Evolutionary conservation across 1,284 basidiomycete species (phyloP).

Genomic region (Ustilago xerochloae): DNA sequence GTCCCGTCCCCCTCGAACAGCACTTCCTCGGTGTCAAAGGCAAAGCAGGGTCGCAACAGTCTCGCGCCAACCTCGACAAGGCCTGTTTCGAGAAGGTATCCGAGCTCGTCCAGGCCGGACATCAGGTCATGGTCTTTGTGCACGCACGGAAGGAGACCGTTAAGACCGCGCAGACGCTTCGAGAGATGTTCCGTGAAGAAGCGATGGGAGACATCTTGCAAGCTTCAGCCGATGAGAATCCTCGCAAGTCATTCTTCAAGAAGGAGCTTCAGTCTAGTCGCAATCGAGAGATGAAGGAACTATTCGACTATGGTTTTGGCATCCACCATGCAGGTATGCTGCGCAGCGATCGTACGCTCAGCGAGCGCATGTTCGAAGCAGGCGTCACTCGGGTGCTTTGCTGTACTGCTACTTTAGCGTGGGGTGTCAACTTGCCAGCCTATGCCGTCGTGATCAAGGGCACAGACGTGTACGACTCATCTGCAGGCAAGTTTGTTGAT

Average conservation of each 20-base stretch:
- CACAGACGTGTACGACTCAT: slow-evolving; percentile 83
- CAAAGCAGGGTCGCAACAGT: slow-evolving; percentile 80
- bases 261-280: slow-evolving; percentile 81
- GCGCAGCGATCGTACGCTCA: slow-evolving; percentile 90
- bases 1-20: slow-evolving; percentile 95
- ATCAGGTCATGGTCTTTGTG: slow-evolving; percentile 99
- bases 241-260: slow-evolving; percentile 72
- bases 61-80: slow-evolving; percentile 87
- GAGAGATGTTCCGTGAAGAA: slow-evolving; percentile 82
- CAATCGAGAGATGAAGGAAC: slow-evolving; percentile 96
- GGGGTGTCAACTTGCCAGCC: slow-evolving; percentile 99
- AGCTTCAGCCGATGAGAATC: slow-evolving; percentile 49
- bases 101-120: slow-evolving; percentile 69
- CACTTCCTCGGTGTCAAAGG: slow-evolving; percentile 96
- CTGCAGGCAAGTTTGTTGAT: slow-evolving; percentile 78
- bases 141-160: slow-evolving; percentile 99
- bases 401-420: slow-evolving; percentile 97
- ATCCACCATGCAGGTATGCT: slow-evolving; percentile 99
- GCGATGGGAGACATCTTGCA: slow-evolving; percentile 79
- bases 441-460: slow-evolving; percentile 98
- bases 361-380: slow-evolving; percentile 93
- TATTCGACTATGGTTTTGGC: slow-evolving; percentile 90
- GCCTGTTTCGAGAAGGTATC: slow-evolving; percentile 85
- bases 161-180: slow-evolving; percentile 86
- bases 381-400: slow-evolving; percentile 92